phyloP scores from a whole-genome alignment of 345 rosid species.

The Aethionema arabicum region DNA sequence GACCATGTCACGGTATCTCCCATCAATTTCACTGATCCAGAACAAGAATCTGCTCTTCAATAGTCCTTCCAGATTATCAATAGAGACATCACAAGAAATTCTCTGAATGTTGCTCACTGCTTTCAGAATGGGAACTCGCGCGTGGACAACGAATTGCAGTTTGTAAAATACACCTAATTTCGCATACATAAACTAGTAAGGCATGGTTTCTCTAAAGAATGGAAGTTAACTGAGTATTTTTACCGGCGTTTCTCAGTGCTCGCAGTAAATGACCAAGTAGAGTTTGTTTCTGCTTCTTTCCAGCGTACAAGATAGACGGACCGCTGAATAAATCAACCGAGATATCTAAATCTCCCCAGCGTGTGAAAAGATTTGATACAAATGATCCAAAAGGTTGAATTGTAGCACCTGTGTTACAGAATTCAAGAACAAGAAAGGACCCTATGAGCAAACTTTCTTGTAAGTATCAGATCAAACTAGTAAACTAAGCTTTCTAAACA shows the following conservation, averaged over 20 bases:
- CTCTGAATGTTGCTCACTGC: constrained; percentile 44
- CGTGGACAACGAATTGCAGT: constrained; percentile 56
- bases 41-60: constrained; percentile 75
- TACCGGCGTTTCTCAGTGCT: constrained; percentile 65
- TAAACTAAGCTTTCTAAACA: too few species aligned
- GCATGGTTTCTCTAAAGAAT: neutral
- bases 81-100: constrained; percentile 83
- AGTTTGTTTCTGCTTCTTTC: constrained; percentile 62
- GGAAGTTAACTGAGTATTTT: neutral
- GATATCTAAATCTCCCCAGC: constrained; percentile 83
- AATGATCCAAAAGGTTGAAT: constrained; percentile 91
- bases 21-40: constrained; percentile 82
- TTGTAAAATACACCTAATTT: constrained; percentile 53
- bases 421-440: neutral
- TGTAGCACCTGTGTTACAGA: constrained; percentile 64
- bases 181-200: constrained; percentile 15
- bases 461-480: neutral
- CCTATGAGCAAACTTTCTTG: neutral
- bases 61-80: constrained; percentile 71
- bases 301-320: constrained; percentile 57
- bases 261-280: constrained; percentile 53
- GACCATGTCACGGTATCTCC: constrained; percentile 77
- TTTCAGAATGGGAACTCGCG: constrained; percentile 87
- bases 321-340: constrained; percentile 59
- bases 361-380: constrained; percentile 76